These are phyloP conservation scores for Pythium coloratum DNA, from an alignment of 352 stramenopile species.

Conservation along the genomic window DNA sequence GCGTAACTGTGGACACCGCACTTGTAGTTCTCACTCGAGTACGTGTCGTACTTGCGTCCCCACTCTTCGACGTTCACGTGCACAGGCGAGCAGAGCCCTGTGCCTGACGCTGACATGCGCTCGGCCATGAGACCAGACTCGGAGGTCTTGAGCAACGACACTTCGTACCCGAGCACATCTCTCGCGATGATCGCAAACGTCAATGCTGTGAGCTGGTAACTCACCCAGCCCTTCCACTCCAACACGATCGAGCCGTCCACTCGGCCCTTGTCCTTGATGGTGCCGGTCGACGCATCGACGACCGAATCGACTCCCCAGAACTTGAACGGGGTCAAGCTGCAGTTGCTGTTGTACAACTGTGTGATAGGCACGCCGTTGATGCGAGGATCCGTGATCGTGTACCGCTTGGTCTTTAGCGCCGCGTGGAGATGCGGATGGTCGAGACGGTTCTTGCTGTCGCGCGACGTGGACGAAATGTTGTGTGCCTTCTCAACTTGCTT, in stretches of 20 bases:
- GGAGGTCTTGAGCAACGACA: constrained; percentile 12
- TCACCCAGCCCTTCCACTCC: constrained; percentile 28
- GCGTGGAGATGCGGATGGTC: constrained; percentile 33
- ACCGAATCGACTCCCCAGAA: constrained; percentile 28
- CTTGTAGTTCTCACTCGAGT: constrained; percentile 33
- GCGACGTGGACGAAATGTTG: constrained; percentile 5
- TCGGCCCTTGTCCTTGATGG: constrained; percentile 16
- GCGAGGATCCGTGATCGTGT: constrained; percentile 30
- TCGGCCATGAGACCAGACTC: constrained; percentile 1
- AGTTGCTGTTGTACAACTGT: constrained; percentile 11
- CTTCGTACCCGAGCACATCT: constrained; percentile 24
- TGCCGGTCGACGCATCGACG: constrained; percentile 22
- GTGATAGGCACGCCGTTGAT: constrained; percentile 1
- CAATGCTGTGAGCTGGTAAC: constrained; percentile 29
- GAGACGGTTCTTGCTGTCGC: constrained; percentile 11
- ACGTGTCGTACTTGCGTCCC: constrained; percentile 20
- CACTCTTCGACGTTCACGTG: constrained; percentile 47
- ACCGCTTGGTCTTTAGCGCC: constrained; percentile 24
- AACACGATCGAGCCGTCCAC: constrained; percentile 34
- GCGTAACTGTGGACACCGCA: constrained; percentile 31
- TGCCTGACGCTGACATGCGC: constrained; percentile 32
- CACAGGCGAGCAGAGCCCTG: constrained; percentile 34
- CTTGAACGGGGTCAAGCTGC: constrained; percentile 10
- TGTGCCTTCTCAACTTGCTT: constrained; percentile 11
- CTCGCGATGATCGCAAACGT: constrained; percentile 35